A percentile compares a stretch with the other conserved stretches of the same genome.
Conservation (phyloP, 2,329 filamentous ascomycete species). For the Arthroderma sp. region DNA sequence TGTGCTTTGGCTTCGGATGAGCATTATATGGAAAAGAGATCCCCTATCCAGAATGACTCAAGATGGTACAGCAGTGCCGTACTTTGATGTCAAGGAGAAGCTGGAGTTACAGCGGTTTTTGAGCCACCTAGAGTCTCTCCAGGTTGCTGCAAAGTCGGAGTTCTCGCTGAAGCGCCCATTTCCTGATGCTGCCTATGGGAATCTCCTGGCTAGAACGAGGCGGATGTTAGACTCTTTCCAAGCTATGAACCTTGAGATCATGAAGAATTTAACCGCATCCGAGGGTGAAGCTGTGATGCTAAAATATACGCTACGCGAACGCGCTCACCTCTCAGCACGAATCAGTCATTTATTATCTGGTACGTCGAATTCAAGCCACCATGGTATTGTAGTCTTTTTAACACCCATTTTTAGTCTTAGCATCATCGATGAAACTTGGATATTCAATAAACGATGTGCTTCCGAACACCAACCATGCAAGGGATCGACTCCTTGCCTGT, state of each 20-base stretch:
- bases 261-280: constrained; percentile 61
- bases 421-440: constrained; percentile 84
- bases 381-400: neutral
- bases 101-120: constrained; percentile 70
- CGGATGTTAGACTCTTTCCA: constrained; percentile 88
- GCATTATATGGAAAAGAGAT: constrained; percentile 89
- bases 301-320: constrained; percentile 63
- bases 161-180: constrained; percentile 85
- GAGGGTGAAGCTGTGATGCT: constrained; percentile 72
- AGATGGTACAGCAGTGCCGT: constrained; percentile 45
- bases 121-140: constrained; percentile 59
- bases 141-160: constrained; percentile 62
- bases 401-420: constrained; percentile 55
- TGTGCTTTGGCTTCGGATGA: constrained; percentile 87
- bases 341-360: constrained; percentile 73
- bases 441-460: constrained; percentile 84
- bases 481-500: constrained; percentile 73
- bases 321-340: constrained; percentile 66
- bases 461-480: constrained; percentile 64
- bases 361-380: constrained; percentile 18
- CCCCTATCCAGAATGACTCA: constrained; percentile 63
- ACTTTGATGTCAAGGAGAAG: constrained; percentile 82
- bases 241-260: constrained; percentile 85
- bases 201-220: constrained; percentile 66
- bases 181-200: constrained; percentile 56